Evolutionary conservation across 495 filamentous ascomycete species (phyloP).

Genomic region (Lophiotrema nucula): DNA sequence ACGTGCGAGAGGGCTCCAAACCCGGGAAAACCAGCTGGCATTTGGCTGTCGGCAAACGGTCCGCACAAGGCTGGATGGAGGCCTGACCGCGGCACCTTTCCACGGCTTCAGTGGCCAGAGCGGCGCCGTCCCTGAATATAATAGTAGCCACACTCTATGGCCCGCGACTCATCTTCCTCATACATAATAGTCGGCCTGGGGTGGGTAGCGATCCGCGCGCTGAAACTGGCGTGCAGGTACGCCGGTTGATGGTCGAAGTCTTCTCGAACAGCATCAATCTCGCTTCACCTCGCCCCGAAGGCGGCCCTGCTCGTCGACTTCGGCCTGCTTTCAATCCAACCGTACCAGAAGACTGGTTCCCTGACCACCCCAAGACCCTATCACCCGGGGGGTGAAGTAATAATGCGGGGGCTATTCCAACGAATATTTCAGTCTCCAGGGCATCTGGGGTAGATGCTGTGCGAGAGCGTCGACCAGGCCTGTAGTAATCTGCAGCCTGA

Average conservation of each 20-base stretch:
- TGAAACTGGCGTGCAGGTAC: not conserved
- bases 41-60: slow-evolving; percentile 26
- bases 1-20: not conserved
- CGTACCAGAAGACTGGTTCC: slow-evolving; percentile 15
- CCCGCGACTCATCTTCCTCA: too few relatives aligned
- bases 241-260: slow-evolving; percentile 1
- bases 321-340: slow-evolving; percentile 7
- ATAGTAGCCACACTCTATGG: not conserved
- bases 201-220: too few relatives aligned
- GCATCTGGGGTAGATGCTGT: not conserved
- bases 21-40: not conserved
- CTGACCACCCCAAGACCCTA: slow-evolving; percentile 23
- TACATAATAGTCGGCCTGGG: too few relatives aligned
- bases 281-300: slow-evolving; percentile 7
- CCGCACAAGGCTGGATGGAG: slow-evolving; percentile 15
- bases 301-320: not conserved
- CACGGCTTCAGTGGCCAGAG: not conserved
- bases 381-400: slow-evolving; percentile 19
- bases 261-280: slow-evolving; percentile 29
- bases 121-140: not conserved
- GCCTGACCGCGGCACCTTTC: not conserved
- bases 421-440: slow-evolving; percentile 24
- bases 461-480: not conserved
- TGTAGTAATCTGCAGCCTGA: slow-evolving; percentile 23
- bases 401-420: slow-evolving; percentile 29